A percentile compares a stretch with the other conserved stretches of the same genome.
Evolutionary conservation across 1,284 basidiomycete species (phyloP).

Genomic region (Cryptococcus hybrid): DNA sequence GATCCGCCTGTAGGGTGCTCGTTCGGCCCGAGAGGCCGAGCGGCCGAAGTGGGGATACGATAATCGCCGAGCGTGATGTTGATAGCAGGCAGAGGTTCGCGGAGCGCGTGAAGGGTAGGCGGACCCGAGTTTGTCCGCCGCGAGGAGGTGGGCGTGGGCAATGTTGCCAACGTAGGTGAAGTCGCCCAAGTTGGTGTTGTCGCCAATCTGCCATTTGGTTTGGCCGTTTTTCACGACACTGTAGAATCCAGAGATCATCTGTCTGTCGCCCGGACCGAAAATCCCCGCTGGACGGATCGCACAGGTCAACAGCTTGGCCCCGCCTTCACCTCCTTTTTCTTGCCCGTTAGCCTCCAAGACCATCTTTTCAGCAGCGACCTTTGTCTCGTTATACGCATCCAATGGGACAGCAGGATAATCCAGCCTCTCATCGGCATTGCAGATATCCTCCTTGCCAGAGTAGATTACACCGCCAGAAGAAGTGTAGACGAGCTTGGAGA

Average conservation of each 20-base stretch:
- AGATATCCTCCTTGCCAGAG: constrained; percentile 70
- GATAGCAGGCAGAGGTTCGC: constrained; percentile 63
- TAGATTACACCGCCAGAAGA: constrained; percentile 93
- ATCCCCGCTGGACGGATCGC: constrained; percentile 94
- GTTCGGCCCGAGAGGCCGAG: constrained; percentile 77
- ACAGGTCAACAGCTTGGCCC: constrained; percentile 66
- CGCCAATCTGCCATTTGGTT: constrained; percentile 90
- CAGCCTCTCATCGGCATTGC: constrained; percentile 87
- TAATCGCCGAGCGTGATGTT: constrained; percentile 61
- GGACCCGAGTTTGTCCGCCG: constrained; percentile 64
- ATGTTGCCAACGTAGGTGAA: constrained; percentile 98
- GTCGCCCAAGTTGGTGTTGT: constrained; percentile 92
- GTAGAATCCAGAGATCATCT: constrained; percentile 77
- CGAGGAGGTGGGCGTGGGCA: constrained; percentile 90
- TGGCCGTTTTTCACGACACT: constrained; percentile 77
- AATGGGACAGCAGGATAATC: constrained; percentile 71
- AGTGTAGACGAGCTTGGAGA: constrained; percentile 91
- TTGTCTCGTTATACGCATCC: constrained; percentile 97
- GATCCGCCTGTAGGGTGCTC: constrained; percentile 59
- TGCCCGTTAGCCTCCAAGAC: constrained; percentile 84
- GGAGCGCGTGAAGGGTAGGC: constrained; percentile 53
- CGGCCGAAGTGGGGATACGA: constrained; percentile 71
- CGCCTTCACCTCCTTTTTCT: constrained; percentile 52
- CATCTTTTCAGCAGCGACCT: constrained; percentile 82
- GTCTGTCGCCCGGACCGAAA: constrained; percentile 93